phyloP scores from a whole-genome alignment of 176 grass and related monocot species.

The Chloris gayana region DNA sequence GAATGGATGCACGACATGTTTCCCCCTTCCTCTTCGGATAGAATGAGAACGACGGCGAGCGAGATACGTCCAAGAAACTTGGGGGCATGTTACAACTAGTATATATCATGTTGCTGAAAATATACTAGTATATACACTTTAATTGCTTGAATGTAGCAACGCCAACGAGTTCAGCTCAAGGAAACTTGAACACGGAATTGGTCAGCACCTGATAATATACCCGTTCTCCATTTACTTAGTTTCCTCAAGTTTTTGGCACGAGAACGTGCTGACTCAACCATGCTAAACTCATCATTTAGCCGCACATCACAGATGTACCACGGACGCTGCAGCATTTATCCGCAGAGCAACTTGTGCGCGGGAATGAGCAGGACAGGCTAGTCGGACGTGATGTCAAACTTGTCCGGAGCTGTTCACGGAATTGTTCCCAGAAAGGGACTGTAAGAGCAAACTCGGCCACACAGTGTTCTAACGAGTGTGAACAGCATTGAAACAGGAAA shows the following conservation, averaged over 20 bases:
- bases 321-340: background rate
- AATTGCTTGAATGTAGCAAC: background rate
- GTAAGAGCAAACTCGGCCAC: conserved; percentile 28
- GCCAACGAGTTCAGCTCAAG: background rate
- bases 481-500: conserved; percentile 39
- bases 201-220: too few species aligned
- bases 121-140: too few species aligned
- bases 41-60: background rate
- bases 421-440: conserved; percentile 5
- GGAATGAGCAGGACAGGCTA: background rate
- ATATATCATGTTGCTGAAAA: background rate
- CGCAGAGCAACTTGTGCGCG: background rate
- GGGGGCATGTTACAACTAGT: background rate
- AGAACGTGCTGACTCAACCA: background rate
- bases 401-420: background rate
- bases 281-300: background rate
- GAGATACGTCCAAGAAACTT: background rate
- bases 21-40: background rate
- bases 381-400: conserved; percentile 26
- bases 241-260: background rate
- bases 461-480: background rate
- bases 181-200: too few species aligned
- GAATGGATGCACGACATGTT: background rate
- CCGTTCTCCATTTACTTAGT: too few species aligned
- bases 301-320: background rate